Base-by-base conservation (phyloP, 371 early-diverging fungal genomes). In the Mucor circinelloides region DNA sequence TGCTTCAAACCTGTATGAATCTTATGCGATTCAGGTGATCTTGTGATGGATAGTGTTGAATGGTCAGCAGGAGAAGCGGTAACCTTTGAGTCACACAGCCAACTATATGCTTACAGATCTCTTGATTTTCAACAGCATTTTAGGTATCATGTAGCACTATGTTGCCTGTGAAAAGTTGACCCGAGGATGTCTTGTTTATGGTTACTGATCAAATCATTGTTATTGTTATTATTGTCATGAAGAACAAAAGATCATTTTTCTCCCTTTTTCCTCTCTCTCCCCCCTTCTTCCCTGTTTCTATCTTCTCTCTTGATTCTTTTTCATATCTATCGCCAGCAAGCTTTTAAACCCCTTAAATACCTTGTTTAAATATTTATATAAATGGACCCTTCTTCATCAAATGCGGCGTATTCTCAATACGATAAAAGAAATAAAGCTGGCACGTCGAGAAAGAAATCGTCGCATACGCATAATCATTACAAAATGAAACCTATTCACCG, bases 91-190 rank as follows among this genome's bases (percentile, higher is more conserved):
- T 44, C 19, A n/a, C 44, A 44, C 44, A n/a, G 36, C 36, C 36
- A 13, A 3, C 36, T 13, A 7, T 1, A 36, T 12, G 12, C 23
- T 13, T 52, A 52, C 15, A 15, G n/a, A 31, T 31, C 56, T 56
- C 56, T 56, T 56, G 56, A 56, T 56, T n/a, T 31, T 56, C 56
- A 56, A 52, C 52, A 52, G 28, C 28, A 52, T 27, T 8, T 25
- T 25, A 27, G 23, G 42, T n/a, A 38, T 15, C n/a, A 44, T 19
- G 17, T 27, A 12, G 13, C 23, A 52, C 3, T 23, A 6, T 9
- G 6, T 19, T 10, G 7, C 52, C 25, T 31, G 56, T 56, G 56
- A 56, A 27, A 36, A 31, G 56, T 56, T n/a, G 31, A 31, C 31
- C 28, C 56, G 31, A 31, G 19, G 2, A 10, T 10, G 27, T 17